Evolutionary conservation across 73 alveolate species (phyloP).

Genomic region (Durusdinium trenchii): DNA sequence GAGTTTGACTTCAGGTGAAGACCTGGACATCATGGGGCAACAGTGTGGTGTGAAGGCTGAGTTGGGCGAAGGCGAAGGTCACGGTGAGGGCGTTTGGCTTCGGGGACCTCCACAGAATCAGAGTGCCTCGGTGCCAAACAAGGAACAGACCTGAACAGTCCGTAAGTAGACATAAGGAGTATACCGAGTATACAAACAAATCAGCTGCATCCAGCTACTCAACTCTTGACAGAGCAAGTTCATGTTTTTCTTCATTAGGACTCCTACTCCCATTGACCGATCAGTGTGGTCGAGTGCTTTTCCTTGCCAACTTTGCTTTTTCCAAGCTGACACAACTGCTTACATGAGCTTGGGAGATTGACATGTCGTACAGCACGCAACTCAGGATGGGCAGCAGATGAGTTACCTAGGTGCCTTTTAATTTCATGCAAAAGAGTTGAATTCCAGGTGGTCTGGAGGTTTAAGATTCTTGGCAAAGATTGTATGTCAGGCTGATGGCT

Average conservation of each 20-base stretch:
- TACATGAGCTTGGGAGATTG: no score
- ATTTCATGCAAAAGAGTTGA: background rate
- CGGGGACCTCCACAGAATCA: constrained; percentile 74
- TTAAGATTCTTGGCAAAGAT: background rate
- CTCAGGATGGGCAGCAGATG: constrained; percentile 92
- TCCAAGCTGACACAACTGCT: background rate
- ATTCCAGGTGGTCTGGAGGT: background rate
- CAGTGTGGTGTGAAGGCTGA: constrained; percentile 65
- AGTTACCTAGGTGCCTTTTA: constrained; percentile 34
- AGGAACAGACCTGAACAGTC: no score
- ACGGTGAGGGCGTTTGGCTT: constrained; percentile 63
- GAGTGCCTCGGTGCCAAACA: constrained; percentile 34
- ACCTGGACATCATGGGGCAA: constrained; percentile 54
- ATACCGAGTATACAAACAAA: no score
- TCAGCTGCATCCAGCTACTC: no score
- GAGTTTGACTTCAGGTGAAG: background rate
- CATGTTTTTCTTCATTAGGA: no score
- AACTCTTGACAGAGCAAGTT: no score
- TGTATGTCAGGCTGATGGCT: constrained; percentile 31
- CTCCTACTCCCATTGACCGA: no score
- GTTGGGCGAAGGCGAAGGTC: background rate
- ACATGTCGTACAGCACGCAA: no score
- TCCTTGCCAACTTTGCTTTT: background rate
- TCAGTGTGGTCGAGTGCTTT: no score
- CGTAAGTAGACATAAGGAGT: no score